Evolutionary conservation across 1,284 basidiomycete genomes (phyloP), one percentile per base, ranked within the genome.

Genomic region (Sporisorium scitamineum): DNA sequence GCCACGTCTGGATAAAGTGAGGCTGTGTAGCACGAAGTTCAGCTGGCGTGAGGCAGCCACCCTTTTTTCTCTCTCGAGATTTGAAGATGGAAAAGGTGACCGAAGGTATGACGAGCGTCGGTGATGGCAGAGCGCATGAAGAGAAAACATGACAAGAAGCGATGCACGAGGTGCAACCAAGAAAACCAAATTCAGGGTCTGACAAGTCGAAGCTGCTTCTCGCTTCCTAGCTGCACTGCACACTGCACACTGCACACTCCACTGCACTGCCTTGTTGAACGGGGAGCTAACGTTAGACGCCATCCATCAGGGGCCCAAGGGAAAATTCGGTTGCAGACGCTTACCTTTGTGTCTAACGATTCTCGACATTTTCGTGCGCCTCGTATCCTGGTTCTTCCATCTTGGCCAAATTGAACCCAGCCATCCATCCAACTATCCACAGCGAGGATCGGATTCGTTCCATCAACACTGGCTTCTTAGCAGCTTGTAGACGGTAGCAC

Each of bases 61-160:
- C n/a, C n/a, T 7, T 48, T 26, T 18, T 27, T n/a, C n/a, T n/a
- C n/a, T n/a, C n/a, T 4, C 27, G 29, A n/a, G 10, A 13, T 31
- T 26, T 29, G 29, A 48, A 29, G 18, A 9, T 39, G 16, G 37
- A 48, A 29, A 48, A 48, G 13, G 22, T 48, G 44, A 27, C 44
- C 44, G 44, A 44, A 44, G 14, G 5, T 7, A 45, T 31, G 31
- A 27, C 47, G 11, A 14, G 47, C 47, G 29, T 11, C 45, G 47
- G 48, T 50, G 48, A 50, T 31, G 27, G 20, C 48, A 31, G 29
- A 50, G 27, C 48, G 48, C 48, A 50, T 50, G 29, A 48, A 48
- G 16, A 39, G 37, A 39, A 39, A n/a, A 1, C 4, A 45, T 24
- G 26, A 27, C 22, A 26, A 14, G 8, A 26, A 13, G 26, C 45